Conservation (phyloP, 768 basidiomycete species). For the Serpula lacrymans region DNA sequence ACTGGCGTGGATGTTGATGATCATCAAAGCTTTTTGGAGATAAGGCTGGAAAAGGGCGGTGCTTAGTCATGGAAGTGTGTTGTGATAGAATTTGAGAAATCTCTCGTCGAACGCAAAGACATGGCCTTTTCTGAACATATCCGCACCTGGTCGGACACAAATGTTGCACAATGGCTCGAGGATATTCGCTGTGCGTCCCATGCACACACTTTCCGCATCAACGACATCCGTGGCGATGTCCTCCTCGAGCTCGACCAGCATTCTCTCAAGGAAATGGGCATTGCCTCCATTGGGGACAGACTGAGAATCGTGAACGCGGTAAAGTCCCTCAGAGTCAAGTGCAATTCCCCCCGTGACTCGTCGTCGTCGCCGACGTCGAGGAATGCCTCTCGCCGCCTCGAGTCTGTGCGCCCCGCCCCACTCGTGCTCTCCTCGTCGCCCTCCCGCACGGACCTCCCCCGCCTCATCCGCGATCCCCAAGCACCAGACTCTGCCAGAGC, state of each 20-base stretch:
- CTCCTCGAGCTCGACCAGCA: constrained; percentile 87
- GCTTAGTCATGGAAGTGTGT: too few relatives aligned
- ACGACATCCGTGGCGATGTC: constrained; percentile 92
- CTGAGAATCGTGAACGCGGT: constrained; percentile 85
- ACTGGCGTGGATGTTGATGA: too few relatives aligned
- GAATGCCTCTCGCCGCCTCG: constrained; percentile 44
- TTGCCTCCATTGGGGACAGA: constrained; percentile 87
- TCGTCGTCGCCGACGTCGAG: constrained; percentile 23
- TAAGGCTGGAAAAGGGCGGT: too few relatives aligned
- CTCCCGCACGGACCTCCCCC: constrained; percentile 63
- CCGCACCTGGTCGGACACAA: constrained; percentile 66
- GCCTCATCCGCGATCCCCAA: constrained; percentile 59
- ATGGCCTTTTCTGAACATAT: constrained; percentile 64
- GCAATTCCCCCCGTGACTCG: background rate
- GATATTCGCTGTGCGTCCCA: constrained; percentile 73
- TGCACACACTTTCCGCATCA: constrained; percentile 65
- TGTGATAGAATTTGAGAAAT: too few relatives aligned
- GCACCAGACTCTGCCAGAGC: constrained; percentile 49
- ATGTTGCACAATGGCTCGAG: constrained; percentile 74
- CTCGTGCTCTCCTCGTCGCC: constrained; percentile 62
- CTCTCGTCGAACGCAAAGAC: too few relatives aligned
- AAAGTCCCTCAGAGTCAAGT: constrained; percentile 48
- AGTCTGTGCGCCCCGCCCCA: constrained; percentile 73
- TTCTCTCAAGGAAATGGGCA: constrained; percentile 87
- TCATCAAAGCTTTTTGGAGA: too few relatives aligned